Evolutionary conservation across 1,284 basidiomycete species (phyloP), one percentile per base, ranked within the genome.

Genomic region (Rugosomyces carneus): DNA sequence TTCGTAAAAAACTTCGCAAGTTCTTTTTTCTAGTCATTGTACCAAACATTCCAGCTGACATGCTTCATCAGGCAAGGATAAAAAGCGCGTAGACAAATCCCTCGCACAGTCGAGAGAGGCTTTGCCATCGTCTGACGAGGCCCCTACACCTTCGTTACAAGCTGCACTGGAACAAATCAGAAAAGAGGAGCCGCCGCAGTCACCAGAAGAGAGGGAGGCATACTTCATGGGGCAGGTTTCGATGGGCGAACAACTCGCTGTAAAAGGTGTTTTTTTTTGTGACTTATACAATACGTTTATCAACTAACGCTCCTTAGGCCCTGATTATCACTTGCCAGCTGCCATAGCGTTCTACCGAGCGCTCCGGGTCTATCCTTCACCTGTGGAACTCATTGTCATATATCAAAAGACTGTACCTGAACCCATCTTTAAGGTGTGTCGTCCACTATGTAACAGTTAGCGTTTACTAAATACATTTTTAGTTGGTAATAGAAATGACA

Each of bases 271-370:
- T 26, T 39, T 39, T 35, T 21, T 21, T 38, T 41, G 7, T 27
- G 11, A 34, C 24, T 20, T 24, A 13, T 29, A 40, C n/a, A 5
- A 23, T 7, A 20, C 27, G 21, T 40, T 27, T 36, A 35, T 44
- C 29, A 24, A 32, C 48, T 37, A 24, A 27, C 50, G 36, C 42
- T 37, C 8, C 32, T 36, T 41, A 94, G 92, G 91, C 35, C 85
- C 89, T 38, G 67, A 75, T 32, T 82, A 82, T 66, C 72, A 86
- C 59, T 73, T 95, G 38, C 75, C 83, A 15, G 86, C 95, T 5
- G 93, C 96, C 21, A 71, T 90, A 60, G 81, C 86, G 44, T 98
- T 98, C 79, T 98, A 86, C 78, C 81, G 89, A 49, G 95, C 93
- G 4, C 80, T 98, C 52, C 81, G 90, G 49, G 93, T 96, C 37